Conservation (phyloP, 2,329 filamentous ascomycete genomes). For the Phyllosticta citribraziliensis region DNA sequence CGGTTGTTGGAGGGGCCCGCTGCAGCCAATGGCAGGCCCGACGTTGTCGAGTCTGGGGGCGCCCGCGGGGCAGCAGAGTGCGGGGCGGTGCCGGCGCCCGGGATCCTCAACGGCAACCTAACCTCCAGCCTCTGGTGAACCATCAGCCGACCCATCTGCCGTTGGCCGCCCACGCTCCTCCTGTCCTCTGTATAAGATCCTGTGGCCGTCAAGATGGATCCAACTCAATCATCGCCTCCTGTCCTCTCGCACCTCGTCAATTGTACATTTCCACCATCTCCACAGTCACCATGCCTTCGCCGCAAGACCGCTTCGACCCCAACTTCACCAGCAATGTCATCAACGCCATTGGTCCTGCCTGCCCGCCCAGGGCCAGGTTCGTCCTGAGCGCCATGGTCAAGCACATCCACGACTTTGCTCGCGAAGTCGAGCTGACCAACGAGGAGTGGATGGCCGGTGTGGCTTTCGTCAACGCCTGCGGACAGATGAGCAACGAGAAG, state of each 20-base stretch:
- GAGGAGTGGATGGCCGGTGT: slow-evolving; percentile 72
- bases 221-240: neutral
- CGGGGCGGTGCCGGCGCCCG: slow-evolving; percentile 1
- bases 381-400: slow-evolving; percentile 55
- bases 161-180: neutral
- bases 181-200: slow-evolving; percentile 1
- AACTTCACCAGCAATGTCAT: slow-evolving; percentile 67
- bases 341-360: slow-evolving; percentile 62
- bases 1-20: neutral
- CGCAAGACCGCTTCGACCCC: slow-evolving; percentile 53
- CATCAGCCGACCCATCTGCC: slow-evolving; percentile 10
- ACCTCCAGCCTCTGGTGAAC: neutral
- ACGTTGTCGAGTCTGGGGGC: neutral
- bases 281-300: slow-evolving; percentile 4
- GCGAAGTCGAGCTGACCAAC: slow-evolving; percentile 65
- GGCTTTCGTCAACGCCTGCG: slow-evolving; percentile 64
- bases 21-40: neutral
- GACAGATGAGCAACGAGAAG: slow-evolving; percentile 56
- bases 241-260: neutral
- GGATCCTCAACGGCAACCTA: slow-evolving; percentile 3
- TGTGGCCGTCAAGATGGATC: neutral
- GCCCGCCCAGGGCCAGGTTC: slow-evolving; percentile 53
- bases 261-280: neutral
- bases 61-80: slow-evolving; percentile 2
- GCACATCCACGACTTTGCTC: slow-evolving; percentile 69